phyloP scores from a whole-genome alignment of 345 rosid genomes.

The Mallotus nudiflorus region DNA sequence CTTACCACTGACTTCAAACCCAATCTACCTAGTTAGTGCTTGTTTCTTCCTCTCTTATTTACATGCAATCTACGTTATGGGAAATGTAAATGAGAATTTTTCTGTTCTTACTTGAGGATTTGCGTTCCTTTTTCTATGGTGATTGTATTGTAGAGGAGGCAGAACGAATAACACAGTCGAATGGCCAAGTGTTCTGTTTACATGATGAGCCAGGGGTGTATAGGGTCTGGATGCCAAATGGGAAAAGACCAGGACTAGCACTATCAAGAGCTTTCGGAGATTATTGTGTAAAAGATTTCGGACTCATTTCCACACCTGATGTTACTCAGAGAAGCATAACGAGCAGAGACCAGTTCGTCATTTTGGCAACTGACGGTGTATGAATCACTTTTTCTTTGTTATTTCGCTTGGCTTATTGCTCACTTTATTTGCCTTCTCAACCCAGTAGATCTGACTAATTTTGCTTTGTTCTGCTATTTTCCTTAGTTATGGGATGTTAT shows the following conservation, averaged over 20 bases:
- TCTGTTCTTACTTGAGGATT: neutral
- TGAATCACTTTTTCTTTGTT: neutral
- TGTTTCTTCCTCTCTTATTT: neutral
- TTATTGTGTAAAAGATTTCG: conserved; percentile 78
- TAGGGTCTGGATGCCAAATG: conserved; percentile 76
- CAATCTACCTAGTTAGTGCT: conserved; percentile 63
- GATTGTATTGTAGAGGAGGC: conserved; percentile 69
- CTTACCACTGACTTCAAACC: conserved; percentile 84
- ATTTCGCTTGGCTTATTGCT: too few relatives aligned
- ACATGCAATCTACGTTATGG: neutral
- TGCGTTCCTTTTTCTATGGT: conserved; percentile 6
- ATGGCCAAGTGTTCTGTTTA: conserved; percentile 64
- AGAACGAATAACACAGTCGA: conserved; percentile 60
- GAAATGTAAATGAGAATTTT: neutral
- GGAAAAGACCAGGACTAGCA: conserved; percentile 65
- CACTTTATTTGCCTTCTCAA: too few relatives aligned
- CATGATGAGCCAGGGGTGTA: conserved; percentile 78
- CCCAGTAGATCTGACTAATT: neutral
- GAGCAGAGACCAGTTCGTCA: conserved; percentile 64
- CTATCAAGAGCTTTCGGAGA: conserved; percentile 87
- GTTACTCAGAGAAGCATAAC: conserved; percentile 58
- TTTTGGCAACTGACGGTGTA: conserved; percentile 88
- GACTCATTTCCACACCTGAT: conserved; percentile 75
- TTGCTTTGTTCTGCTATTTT: neutral
- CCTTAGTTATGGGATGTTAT: conserved; percentile 83